Evolutionary conservation across 805 yeast species (phyloP), one percentile per base, ranked within the genome.

Genomic region (Metschnikowia sp.): DNA sequence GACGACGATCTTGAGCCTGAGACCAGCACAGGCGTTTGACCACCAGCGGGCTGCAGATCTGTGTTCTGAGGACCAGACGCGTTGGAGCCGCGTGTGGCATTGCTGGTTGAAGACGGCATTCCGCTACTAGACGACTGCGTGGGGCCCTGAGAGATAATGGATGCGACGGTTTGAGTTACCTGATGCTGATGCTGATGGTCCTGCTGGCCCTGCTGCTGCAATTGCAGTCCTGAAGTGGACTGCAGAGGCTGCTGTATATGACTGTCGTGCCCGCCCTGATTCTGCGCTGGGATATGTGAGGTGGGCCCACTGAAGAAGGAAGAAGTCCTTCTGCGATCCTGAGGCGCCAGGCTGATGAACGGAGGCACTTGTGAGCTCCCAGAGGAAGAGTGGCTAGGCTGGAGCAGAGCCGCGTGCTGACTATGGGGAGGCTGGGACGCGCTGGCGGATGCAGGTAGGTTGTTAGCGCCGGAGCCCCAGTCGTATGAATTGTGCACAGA

Each of bases 301-400:
- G 45, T 10, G 10, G 49, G 51, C 32, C 60, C 64, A 47, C 65
- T 74, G 66, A 78, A 79, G 58, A 79, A 79, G 12, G 77, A 76
- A 32, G 82, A 76, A 10, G 78, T 70, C 39, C 78, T 76, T 69
- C 83, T 72, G 57, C 81, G 72, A 51, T 76, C 70, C 37, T 50
- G 43, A 10, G 51, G 47, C 15, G 45, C 49, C 40, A 33, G 49
- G 13, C 45, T 30, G 32, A 30, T 15, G 19, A 36, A 45, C 1
- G 44, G 44, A 13, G 44, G 42, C n/a, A 36, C 11, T 15, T 39
- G 44, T 12, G 18, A 37, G 40, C 22, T 22, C 19, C 42, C 44
- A 1, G 49, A 45, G 2, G 48, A 34, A 15, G 48, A 35, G 15
- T 30, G 48, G n/a, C 34, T 30, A 15, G 36, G 32, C 26, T 35